Evolutionary conservation across 2,329 filamentous ascomycete genomes (phyloP), one percentile per base, ranked within the genome.

Genomic region (Cephalotrichum gorgonifer): DNA sequence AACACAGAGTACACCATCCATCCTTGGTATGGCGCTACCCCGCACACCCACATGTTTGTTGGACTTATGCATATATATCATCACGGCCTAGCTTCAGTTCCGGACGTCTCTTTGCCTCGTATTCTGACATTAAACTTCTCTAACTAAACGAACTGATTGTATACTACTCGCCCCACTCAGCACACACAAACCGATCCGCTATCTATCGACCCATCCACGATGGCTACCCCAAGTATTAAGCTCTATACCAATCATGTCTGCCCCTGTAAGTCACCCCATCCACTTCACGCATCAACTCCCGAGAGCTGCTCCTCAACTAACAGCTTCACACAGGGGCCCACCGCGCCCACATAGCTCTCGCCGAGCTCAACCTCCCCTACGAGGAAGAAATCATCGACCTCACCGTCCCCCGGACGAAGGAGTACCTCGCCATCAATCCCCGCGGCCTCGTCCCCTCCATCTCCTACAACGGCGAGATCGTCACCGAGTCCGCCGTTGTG

Each of bases 361-460:
- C 75, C 27, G 85, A 88, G 59, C 74, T 85, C 12, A 72, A 73
- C 11, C 60, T 89, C 27, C 70, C 77, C 0, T 86, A 79, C 57
- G 80, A 86, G 50, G 81, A 88, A 55, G 80, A 86, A 52, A 78
- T 80, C 50, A 85, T 94, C 56, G 84, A 91, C 61, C 73, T 93
- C 43, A 64, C 68, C 55, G 75, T 65, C 9, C 86, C 87, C 0
- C 79, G 87, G 9, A 80, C 83, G 26, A 70, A 77, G 33, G 86
- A 83, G 71, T 93, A 91, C 61, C 75, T 93, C 8, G 71, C 82
- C 47, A 68, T 93, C 61, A 90, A 91, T 68, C 86, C 86, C 55
- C 80, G 86, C 50, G 88, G 88, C 14, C 77, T 89, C 3, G 86
- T 93, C 4, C 87, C 88, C 1, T 69, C 80, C 0, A 67, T 93